These are phyloP conservation scores for Lentithecium fluviatile DNA, from an alignment of 495 filamentous ascomycete genomes.

Conservation along the genomic window DNA sequence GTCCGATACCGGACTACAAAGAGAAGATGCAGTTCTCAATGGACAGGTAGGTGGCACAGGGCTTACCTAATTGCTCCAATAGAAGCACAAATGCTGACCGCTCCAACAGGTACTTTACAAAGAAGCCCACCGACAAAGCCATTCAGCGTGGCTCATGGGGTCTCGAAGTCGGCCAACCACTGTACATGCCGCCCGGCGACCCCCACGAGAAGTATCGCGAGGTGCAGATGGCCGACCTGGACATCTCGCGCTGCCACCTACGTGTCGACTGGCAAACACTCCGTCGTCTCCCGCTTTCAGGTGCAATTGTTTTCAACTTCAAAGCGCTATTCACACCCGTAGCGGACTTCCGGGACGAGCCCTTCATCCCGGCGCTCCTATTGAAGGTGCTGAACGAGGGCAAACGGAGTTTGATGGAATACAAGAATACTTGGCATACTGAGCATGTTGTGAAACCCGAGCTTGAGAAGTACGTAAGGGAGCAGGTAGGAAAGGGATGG, in stretches of 20 bases:
- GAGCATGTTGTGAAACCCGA: conserved; percentile 71
- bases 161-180: conserved; percentile 70
- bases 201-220: conserved; percentile 61
- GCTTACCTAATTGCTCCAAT: neutral
- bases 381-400: conserved; percentile 68
- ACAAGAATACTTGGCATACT: conserved; percentile 84
- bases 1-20: conserved; percentile 79
- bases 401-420: conserved; percentile 73
- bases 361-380: conserved; percentile 68
- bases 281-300: conserved; percentile 74
- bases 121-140: conserved; percentile 68
- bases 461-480: conserved; percentile 63
- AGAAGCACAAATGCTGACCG: neutral
- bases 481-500: conserved; percentile 67
- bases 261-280: conserved; percentile 95
- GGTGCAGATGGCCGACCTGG: conserved; percentile 56
- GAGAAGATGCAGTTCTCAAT: conserved; percentile 89
- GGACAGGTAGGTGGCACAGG: conserved; percentile 59
- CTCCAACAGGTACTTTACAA: conserved; percentile 68
- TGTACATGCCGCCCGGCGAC: conserved; percentile 77
- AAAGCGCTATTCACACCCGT: conserved; percentile 84
- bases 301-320: conserved; percentile 82
- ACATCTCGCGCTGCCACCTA: conserved; percentile 62
- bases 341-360: conserved; percentile 69
- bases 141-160: conserved; percentile 91